phyloP scores from a whole-genome alignment of 2,329 filamentous ascomycete genomes.

The Fusarium avenaceum region DNA sequence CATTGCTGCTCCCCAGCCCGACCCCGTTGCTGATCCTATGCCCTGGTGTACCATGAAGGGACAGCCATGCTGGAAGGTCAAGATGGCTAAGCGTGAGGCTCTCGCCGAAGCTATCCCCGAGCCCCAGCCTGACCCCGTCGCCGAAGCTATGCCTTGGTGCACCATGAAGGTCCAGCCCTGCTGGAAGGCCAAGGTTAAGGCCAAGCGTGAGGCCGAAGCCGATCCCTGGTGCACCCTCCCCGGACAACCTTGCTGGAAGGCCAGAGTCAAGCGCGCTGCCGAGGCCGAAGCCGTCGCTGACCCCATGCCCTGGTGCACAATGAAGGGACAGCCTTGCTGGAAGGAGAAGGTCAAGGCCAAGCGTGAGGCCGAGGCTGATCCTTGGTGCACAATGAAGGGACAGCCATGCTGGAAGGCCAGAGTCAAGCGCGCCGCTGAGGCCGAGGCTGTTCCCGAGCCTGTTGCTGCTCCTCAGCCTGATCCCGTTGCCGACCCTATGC shows the following conservation, averaged over 20 bases:
- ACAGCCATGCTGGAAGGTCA: conserved; percentile 57
- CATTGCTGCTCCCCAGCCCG: conserved; percentile 34
- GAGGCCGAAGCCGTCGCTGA: background rate
- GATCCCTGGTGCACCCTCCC: conserved; percentile 54
- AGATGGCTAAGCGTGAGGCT: conserved; percentile 23
- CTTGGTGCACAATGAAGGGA: conserved; percentile 56
- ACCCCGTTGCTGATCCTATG: conserved; percentile 30
- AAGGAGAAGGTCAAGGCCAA: conserved; percentile 32
- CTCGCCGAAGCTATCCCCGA: conserved; percentile 12
- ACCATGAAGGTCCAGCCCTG: conserved; percentile 26
- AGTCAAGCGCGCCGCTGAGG: conserved; percentile 51
- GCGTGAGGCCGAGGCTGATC: conserved; percentile 39
- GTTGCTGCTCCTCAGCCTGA: conserved; percentile 52
- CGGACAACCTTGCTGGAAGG: conserved; percentile 59
- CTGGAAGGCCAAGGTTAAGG: conserved; percentile 22
- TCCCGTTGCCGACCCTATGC: conserved; percentile 27
- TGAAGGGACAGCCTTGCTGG: conserved; percentile 32
- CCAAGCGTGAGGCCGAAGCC: conserved; percentile 37
- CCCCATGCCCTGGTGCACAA: conserved; percentile 26
- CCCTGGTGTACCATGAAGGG: conserved; percentile 56
- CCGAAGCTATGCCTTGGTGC: conserved; percentile 22
- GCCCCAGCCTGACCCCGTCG: background rate
- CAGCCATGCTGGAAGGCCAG: conserved; percentile 59
- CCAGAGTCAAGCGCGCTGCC: conserved; percentile 47
- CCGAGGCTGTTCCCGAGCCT: conserved; percentile 17